Conservation (phyloP, 352 stramenopile genomes). For the Peronospora belbahrii region DNA sequence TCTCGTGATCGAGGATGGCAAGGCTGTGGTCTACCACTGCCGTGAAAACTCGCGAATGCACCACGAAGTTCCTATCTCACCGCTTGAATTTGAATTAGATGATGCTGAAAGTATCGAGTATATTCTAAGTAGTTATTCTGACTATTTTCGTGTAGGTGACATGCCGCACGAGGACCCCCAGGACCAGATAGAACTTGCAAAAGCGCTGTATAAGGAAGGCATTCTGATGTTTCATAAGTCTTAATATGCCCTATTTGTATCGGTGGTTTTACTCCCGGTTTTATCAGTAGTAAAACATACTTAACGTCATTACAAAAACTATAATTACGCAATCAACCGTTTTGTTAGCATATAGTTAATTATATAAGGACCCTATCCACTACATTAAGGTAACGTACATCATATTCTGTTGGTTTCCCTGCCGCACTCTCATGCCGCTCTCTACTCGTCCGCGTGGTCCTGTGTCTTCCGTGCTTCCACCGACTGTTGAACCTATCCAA, state of each 20-base stretch:
- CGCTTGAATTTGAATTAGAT: constrained; percentile 73
- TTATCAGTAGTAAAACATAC: too few species aligned
- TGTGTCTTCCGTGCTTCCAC: constrained; percentile 10
- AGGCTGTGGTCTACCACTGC: constrained; percentile 72
- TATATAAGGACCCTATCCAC: too few species aligned
- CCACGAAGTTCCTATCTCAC: constrained; percentile 58
- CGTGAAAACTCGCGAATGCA: constrained; percentile 73
- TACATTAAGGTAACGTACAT: too few species aligned
- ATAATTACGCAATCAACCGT: too few species aligned
- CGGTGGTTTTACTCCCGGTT: too few species aligned
- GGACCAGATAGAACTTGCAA: constrained; percentile 62
- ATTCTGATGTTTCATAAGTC: constrained; percentile 69
- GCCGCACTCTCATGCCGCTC: too few species aligned
- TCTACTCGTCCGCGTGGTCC: constrained; percentile 1
- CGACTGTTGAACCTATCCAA: not conserved
- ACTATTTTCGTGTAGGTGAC: constrained; percentile 71
- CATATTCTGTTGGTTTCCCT: too few species aligned
- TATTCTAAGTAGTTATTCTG: constrained; percentile 63
- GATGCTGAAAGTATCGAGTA: constrained; percentile 77
- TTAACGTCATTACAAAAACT: too few species aligned
- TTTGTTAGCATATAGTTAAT: too few species aligned
- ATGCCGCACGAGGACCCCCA: constrained; percentile 63
- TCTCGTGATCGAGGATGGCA: constrained; percentile 69
- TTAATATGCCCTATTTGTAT: too few species aligned
- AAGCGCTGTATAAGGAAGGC: constrained; percentile 68